A percentile compares a stretch with the other conserved stretches of the same genome.
Conservation (phyloP, 73 alveolate genomes). For the Chromera velia region DNA sequence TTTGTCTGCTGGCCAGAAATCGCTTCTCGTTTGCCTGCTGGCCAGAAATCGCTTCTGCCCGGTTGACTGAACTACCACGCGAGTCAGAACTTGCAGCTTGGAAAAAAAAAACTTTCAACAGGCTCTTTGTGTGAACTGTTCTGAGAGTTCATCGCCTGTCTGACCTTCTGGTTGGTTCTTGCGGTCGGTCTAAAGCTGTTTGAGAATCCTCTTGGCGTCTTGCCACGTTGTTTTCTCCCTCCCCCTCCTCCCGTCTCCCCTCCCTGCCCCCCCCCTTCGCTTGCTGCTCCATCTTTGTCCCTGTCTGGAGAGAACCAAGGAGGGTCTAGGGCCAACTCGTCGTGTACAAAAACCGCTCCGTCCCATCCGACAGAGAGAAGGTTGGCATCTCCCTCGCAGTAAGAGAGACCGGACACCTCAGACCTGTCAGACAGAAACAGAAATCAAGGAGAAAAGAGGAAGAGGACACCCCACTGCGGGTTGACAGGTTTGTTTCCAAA, state of each 20-base stretch:
- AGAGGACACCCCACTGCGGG: neutral
- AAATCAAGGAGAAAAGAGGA: neutral
- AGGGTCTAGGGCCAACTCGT: too few relatives aligned
- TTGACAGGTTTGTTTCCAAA: neutral
- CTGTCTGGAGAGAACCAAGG: too few relatives aligned
- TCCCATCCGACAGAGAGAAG: neutral
- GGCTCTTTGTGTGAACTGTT: too few relatives aligned
- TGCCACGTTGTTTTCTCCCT: neutral
- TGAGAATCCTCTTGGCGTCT: neutral
- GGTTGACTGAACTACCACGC: too few relatives aligned
- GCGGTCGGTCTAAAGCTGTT: neutral
- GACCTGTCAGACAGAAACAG: neutral
- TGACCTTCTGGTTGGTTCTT: neutral
- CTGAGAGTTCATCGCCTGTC: neutral
- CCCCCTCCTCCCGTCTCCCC: too few relatives aligned
- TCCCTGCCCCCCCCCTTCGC: too few relatives aligned
- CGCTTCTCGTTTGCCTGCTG: too few relatives aligned
- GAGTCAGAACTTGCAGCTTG: too few relatives aligned
- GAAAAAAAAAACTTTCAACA: too few relatives aligned
- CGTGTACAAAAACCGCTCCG: neutral
- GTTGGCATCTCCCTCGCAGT: neutral
- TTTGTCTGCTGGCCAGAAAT: too few relatives aligned
- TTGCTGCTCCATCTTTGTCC: too few relatives aligned
- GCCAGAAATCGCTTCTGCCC: too few relatives aligned
- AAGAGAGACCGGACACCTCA: neutral